Percentiles rank a stretch among this genome's conserved stretches.
Conservation (phyloP, 75 land plant species). For the Selaginella tamariscina region DNA sequence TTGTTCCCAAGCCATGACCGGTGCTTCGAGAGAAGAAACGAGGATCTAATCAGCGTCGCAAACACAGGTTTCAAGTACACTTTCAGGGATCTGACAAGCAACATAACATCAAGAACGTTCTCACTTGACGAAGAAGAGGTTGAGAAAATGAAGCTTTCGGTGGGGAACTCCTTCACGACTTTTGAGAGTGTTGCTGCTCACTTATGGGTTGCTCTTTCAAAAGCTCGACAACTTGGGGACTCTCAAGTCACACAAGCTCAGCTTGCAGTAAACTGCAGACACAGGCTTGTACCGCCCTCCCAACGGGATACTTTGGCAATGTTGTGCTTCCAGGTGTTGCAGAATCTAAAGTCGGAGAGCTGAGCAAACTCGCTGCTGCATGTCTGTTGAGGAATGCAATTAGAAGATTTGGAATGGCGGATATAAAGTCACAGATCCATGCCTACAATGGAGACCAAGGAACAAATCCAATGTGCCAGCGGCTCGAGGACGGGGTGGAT, state of each 20-base stretch:
- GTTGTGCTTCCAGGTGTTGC: slow-evolving; percentile 47
- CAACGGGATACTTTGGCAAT: slow-evolving; percentile 58
- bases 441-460: slow-evolving; percentile 18
- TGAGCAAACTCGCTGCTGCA: slow-evolving; percentile 31
- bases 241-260: slow-evolving; percentile 42
- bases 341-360: slow-evolving; percentile 35
- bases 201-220: slow-evolving; percentile 42
- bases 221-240: slow-evolving; percentile 36
- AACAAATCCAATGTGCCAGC: slow-evolving; percentile 34
- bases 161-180: slow-evolving; percentile 11
- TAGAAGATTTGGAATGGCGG: neutral
- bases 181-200: slow-evolving; percentile 49
- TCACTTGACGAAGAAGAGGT: neutral
- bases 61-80: neutral
- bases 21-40: neutral
- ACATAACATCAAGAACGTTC: neutral
- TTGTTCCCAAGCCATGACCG: neutral
- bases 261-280: slow-evolving; percentile 51
- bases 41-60: neutral
- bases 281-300: slow-evolving; percentile 44
- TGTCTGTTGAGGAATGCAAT: slow-evolving; percentile 16
- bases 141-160: neutral
- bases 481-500: slow-evolving; percentile 44
- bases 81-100: neutral
- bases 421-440: neutral